These are phyloP conservation scores for Leucaena leucocephala DNA, from an alignment of 306 rosid genomes.

Conservation along the genomic window DNA sequence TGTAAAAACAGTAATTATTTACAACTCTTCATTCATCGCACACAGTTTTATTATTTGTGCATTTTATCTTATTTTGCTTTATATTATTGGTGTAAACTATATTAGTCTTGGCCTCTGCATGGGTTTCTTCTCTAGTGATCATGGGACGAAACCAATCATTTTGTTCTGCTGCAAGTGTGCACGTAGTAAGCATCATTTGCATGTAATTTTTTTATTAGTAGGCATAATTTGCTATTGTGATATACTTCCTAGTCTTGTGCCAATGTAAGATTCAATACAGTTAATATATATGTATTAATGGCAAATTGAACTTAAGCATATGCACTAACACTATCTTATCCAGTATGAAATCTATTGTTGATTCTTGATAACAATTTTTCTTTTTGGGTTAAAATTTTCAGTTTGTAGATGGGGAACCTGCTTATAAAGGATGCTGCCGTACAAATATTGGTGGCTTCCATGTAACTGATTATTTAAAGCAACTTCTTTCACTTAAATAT, in stretches of 20 bases:
- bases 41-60: conserved; percentile 7
- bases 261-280: conserved; percentile 11
- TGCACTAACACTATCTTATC: not conserved
- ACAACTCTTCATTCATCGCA: not conserved
- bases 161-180: not conserved
- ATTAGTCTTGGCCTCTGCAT: not conserved
- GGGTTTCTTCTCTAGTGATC: not conserved
- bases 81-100: not conserved
- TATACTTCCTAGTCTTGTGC: not conserved
- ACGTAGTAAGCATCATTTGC: conserved; percentile 10
- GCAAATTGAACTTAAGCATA: not conserved
- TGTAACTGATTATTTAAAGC: conserved; percentile 86
- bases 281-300: not conserved
- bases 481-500: conserved; percentile 88
- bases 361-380: not conserved
- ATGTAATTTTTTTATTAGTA: conserved; percentile 1
- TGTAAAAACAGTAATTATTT: conserved; percentile 15
- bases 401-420: conserved; percentile 94
- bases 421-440: conserved; percentile 80
- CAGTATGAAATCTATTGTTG: conserved; percentile 11
- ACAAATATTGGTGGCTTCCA: conserved; percentile 95
- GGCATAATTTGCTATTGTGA: conserved; percentile 3
- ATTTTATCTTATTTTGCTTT: not conserved
- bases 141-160: not conserved
- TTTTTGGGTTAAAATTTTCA: conserved; percentile 37